Evolutionary conservation across 164 flowering plant species (phyloP).

Genomic region (Euptelea pleiosperma): DNA sequence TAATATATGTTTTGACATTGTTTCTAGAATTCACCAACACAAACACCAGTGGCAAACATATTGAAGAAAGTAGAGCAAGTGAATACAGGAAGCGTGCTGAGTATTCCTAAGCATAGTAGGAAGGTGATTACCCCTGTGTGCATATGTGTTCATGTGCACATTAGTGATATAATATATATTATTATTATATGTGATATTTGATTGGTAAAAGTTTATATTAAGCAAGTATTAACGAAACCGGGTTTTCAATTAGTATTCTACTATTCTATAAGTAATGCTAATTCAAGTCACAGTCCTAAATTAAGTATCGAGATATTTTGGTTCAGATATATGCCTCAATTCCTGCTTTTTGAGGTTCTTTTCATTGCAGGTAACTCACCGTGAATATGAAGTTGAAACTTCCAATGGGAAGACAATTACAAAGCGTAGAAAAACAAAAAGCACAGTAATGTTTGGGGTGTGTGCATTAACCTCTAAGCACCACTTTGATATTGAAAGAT

Average conservation of each 20-base stretch:
- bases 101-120: conserved; percentile 69
- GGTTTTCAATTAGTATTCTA: neutral
- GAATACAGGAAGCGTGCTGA: conserved; percentile 43
- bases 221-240: neutral
- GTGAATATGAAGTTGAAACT: conserved; percentile 90
- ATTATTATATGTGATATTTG: neutral
- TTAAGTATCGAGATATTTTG: neutral
- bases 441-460: conserved; percentile 94
- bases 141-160: neutral
- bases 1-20: conserved; percentile 6
- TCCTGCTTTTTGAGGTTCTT: conserved; percentile 6
- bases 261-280: neutral
- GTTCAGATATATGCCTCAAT: neutral
- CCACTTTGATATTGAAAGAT: neutral
- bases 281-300: neutral
- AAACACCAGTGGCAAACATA: conserved; percentile 62
- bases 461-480: conserved; percentile 14
- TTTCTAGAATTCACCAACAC: conserved; percentile 51
- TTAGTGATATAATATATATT: neutral
- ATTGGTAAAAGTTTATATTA: neutral
- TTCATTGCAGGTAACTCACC: conserved; percentile 71
- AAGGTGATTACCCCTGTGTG: conserved; percentile 46
- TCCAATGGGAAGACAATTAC: conserved; percentile 76
- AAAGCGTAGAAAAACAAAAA: conserved; percentile 75
- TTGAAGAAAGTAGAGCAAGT: conserved; percentile 57